Conservation (phyloP, 2,329 filamentous ascomycete genomes). For the Trichoderma sp. region DNA sequence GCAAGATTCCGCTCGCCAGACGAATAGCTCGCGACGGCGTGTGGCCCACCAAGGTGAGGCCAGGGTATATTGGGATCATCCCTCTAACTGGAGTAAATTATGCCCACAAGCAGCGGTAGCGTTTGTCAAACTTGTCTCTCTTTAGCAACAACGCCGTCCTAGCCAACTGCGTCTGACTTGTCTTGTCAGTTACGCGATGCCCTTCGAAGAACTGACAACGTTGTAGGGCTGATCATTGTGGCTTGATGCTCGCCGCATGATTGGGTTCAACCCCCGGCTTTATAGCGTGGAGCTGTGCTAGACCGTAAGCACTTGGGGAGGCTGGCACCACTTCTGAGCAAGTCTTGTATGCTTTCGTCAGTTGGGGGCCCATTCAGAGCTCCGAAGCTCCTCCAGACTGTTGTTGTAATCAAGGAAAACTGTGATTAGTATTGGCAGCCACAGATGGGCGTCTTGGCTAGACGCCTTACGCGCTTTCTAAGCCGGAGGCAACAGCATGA, state of each 20-base stretch:
- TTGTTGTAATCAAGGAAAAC: not conserved
- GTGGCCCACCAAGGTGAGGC: not conserved
- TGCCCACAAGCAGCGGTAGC: not conserved
- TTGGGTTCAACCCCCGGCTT: not conserved
- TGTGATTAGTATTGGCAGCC: not conserved
- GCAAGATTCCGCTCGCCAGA: not conserved
- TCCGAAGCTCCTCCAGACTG: not conserved
- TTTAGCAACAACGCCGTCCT: not conserved
- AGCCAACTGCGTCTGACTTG: not conserved
- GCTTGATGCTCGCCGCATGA: not conserved
- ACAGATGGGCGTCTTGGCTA: not conserved
- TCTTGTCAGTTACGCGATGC: not conserved
- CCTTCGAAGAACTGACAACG: not conserved
- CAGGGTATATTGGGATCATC: not conserved
- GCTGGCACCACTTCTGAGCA: not conserved
- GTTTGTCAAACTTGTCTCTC: not conserved
- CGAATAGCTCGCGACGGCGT: not conserved
- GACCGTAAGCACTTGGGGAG: slow-evolving; percentile 11
- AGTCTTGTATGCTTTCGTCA: not conserved
- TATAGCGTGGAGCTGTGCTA: not conserved
- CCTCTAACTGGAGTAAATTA: not conserved
- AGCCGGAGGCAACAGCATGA: not conserved
- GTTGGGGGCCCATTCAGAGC: not conserved
- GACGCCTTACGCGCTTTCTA: not conserved
- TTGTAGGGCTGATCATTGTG: slow-evolving; percentile 13